Evolutionary conservation across 768 basidiomycete species (phyloP).

Genomic region (Tricholoma saponaceum): DNA sequence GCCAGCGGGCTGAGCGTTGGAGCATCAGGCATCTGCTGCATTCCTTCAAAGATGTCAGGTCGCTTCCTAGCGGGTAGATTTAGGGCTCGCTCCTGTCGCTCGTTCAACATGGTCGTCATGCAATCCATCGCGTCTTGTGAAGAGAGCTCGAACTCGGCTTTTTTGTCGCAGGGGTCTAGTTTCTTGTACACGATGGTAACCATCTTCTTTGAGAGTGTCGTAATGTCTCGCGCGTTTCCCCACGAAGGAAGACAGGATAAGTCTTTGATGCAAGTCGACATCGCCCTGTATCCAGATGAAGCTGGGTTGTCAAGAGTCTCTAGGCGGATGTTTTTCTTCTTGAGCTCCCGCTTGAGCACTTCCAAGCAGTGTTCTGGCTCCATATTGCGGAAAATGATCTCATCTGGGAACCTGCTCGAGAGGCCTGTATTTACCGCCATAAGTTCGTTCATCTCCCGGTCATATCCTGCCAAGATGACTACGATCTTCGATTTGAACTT

Average conservation of each 20-base stretch:
- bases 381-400: constrained; percentile 53
- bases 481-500: constrained; percentile 55
- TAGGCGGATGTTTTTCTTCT: constrained; percentile 37
- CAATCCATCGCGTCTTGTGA: neutral
- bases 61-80: neutral
- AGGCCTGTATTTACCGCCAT: constrained; percentile 58
- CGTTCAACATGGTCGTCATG: neutral
- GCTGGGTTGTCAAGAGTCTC: constrained; percentile 29
- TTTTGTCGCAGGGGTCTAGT: neutral
- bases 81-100: neutral
- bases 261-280: constrained; percentile 35
- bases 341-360: constrained; percentile 44
- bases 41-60: neutral
- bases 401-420: constrained; percentile 65
- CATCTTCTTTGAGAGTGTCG: constrained; percentile 49
- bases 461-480: constrained; percentile 69
- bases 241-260: constrained; percentile 48
- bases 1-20: neutral
- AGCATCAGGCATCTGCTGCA: neutral
- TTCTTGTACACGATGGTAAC: neutral
- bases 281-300: constrained; percentile 25
- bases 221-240: constrained; percentile 70
- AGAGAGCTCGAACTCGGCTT: neutral
- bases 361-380: constrained; percentile 42
- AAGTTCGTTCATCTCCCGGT: constrained; percentile 60